Evolutionary conservation across 148 eudicot species (phyloP), one percentile per base, ranked within the genome.

Genomic region (Spergularia marina): DNA sequence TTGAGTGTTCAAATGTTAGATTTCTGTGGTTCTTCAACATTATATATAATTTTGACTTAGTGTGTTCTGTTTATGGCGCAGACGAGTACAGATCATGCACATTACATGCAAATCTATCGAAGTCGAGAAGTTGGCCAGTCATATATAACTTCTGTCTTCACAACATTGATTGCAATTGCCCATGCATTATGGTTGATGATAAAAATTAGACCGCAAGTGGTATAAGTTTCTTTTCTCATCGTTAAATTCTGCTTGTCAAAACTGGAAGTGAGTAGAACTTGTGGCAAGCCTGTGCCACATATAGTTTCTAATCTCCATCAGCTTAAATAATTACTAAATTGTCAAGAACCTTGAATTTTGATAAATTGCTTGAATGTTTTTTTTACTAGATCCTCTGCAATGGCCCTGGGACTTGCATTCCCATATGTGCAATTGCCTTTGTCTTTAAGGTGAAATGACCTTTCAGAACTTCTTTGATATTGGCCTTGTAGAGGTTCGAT

Each of bases 61-160:
- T 57, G 74, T 59, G 54, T 65, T 61, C 49, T 68, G 65, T 68
- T 25, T 74, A 10, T 79, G 76, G 34, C 80, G 56, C 77, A 89
- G 95, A 76, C 75, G 68, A 87, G 54, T 72, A 41, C 44, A 66
- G 87, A 84, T 8, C 71, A 63, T 72, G 83, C 85, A 30, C 86
- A 88, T 61, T 93, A 83, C 78, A 82, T 88, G 90, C 96, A 91
- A 78, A 87, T 93, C 75, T 93, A 93, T 68, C 78, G 96, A 74
- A 93, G 94, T 51, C 89, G 98, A 44, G 98, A 93, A 83, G 98
- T 93, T 54, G 96, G 96, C 64, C 98, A 93, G 73, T 93, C 98
- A 6, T 91, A 93, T 76, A 25, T 93, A 77, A 91, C 98, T 68
- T 93, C 98, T 53, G 79, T 91, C 51, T 86, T 89, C 66, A 93